Evolutionary conservation across 2,329 filamentous ascomycete species (phyloP), one percentile per base, ranked within the genome.

Genomic region (Rugonectria rugulosa): DNA sequence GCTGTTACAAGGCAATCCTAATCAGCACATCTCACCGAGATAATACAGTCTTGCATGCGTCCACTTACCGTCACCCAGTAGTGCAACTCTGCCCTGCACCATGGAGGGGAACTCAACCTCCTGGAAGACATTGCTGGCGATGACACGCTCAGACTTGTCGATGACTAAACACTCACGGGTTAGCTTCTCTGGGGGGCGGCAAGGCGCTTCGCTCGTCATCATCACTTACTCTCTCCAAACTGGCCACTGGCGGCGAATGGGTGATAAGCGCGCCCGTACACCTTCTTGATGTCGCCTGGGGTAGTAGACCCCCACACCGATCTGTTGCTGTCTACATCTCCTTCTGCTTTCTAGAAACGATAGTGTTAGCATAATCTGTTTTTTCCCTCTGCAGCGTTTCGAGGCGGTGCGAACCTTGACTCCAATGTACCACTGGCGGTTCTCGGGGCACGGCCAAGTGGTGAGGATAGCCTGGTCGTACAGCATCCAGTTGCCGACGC

Each of bases 81-180:
- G 36, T n/a, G 51, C 51, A 31, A 54, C 51, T 23, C 51, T 15
- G 19, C 51, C 51, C 19, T 54, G 51, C 21, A 54, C 51, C 51
- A 54, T 54, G 6, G 51, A 54, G 7, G 51, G 51, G 37, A 54
- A 54, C 15, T 54, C 51, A 29, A 43, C 51, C 10, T 54, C 51
- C 12, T 54, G 51, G 21, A 40, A 54, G 43, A 54, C 51, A 15
- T 54, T 54, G 43, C 51, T 54, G 29, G 51, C 51, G 19, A 54
- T 54, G 51, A 54, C 51, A 10, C 51, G 51, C 43, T 54, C 51
- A n/a, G 51, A 54, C 37, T 48, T 54, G 51, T 54, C 51, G 21
- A 54, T 42, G 23, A 54, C 51, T 54, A 17, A 9, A n/a, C n/a
- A n/a, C n/a, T 7, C 5, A 3, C n/a, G 32, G 5, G 32, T 36